Percentiles rank a stretch among this genome's conserved stretches.
These are phyloP conservation scores for Malassezia arunalokei DNA, from an alignment of 1,284 basidiomycete genomes.

Conservation along the genomic window DNA sequence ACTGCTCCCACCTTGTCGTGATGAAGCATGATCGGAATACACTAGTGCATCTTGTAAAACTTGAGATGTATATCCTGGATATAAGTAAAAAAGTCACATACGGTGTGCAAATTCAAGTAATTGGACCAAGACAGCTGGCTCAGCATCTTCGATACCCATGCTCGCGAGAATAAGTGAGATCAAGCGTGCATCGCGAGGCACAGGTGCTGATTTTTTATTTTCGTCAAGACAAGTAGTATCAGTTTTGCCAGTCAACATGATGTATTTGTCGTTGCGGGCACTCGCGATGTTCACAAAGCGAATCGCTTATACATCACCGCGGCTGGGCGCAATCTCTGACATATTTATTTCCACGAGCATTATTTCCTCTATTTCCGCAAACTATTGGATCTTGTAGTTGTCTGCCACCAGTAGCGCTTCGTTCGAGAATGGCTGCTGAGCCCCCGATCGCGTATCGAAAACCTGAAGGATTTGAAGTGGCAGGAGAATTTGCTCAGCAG, in stretches of 20 bases:
- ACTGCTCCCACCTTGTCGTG: slow-evolving; percentile 21
- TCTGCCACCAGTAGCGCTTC: slow-evolving; percentile 8
- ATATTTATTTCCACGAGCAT: not conserved
- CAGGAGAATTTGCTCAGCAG: slow-evolving; percentile 63
- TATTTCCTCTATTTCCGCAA: not conserved
- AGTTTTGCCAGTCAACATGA: slow-evolving; percentile 11
- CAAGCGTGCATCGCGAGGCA: slow-evolving; percentile 74
- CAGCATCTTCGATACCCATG: slow-evolving; percentile 85
- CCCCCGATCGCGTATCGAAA: not conserved
- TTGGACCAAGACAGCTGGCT: slow-evolving; percentile 85
- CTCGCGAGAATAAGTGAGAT: slow-evolving; percentile 84
- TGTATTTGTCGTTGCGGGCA: not conserved
- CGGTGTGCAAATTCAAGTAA: slow-evolving; percentile 89
- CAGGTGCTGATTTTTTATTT: slow-evolving; percentile 2
- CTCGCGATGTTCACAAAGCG: too few relatives aligned
- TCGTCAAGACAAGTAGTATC: not conserved
- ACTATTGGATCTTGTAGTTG: slow-evolving; percentile 9
- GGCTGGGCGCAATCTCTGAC: not conserved
- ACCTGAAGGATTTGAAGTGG: slow-evolving; percentile 54
- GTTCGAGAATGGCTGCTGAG: slow-evolving; percentile 3
- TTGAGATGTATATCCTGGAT: slow-evolving; percentile 69
- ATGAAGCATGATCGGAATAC: slow-evolving; percentile 75
- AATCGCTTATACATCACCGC: too few relatives aligned
- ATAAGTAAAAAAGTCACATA: slow-evolving; percentile 21
- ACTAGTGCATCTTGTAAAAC: slow-evolving; percentile 78